Conservation (phyloP, 176 grass and related monocot genomes). For the Oryza punctata region DNA sequence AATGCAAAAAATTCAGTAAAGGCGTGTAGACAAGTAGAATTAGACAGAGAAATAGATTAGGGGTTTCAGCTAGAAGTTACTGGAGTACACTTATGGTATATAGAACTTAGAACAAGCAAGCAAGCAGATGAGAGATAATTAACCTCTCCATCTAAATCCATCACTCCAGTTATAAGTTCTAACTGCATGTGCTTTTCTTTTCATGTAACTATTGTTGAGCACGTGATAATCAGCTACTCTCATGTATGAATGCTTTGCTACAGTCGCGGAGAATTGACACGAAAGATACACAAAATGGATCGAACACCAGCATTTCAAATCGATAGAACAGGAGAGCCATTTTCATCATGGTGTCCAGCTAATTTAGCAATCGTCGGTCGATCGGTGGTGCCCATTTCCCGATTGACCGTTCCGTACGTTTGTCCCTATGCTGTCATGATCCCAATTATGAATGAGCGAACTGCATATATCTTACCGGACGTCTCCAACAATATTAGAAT, state of each 20-base stretch:
- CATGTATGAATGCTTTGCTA: not conserved
- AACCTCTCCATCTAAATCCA: conserved; percentile 29
- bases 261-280: conserved; percentile 12
- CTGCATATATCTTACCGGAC: not conserved
- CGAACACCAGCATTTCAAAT: not conserved
- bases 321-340: not conserved
- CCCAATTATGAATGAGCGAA: not conserved
- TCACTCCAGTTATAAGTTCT: not conserved
- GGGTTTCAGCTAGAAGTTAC: not conserved
- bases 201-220: not conserved
- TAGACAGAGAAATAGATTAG: not conserved
- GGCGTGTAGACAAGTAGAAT: not conserved
- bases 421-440: not conserved
- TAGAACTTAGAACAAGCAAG: conserved; percentile 5
- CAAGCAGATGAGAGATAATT: conserved; percentile 18
- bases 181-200: not conserved
- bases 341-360: conserved; percentile 12
- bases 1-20: not conserved
- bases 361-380: not conserved
- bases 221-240: conserved; percentile 10
- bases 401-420: not conserved
- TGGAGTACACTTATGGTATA: too few species aligned
- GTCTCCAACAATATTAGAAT: not conserved
- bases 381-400: not conserved
- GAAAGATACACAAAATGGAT: conserved; percentile 22